A percentile compares a stretch with the other conserved stretches of the same genome.
Conservation (phyloP, 768 basidiomycete species). For the Suillus fuscotomentosus region DNA sequence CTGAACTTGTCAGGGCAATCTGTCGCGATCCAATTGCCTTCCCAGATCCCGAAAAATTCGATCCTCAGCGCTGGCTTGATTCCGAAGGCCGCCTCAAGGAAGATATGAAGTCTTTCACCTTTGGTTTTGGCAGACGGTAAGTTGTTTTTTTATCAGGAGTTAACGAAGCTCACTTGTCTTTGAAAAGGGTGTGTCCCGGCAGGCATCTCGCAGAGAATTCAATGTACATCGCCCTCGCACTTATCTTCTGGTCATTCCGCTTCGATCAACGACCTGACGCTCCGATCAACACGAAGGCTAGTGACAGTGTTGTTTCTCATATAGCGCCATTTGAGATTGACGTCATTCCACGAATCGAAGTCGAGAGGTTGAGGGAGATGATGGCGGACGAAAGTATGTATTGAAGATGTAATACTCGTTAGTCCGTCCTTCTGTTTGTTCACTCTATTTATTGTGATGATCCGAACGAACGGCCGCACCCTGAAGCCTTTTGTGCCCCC, state of each 20-base stretch:
- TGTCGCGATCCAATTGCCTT: constrained; percentile 51
- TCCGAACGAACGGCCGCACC: no score
- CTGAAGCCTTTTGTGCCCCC: no score
- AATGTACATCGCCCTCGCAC: constrained; percentile 58
- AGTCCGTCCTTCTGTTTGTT: neutral
- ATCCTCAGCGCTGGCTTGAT: constrained; percentile 50
- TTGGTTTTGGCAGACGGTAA: constrained; percentile 45
- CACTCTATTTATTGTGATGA: neutral
- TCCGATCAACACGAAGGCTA: constrained; percentile 56
- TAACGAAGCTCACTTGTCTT: neutral
- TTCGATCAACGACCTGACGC: constrained; percentile 43
- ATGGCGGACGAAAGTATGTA: constrained; percentile 6
- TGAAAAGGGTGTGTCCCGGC: constrained; percentile 54
- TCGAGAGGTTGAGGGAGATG: constrained; percentile 13
- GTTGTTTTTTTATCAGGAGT: neutral
- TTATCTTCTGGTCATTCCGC: constrained; percentile 61
- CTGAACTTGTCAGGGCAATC: constrained; percentile 35
- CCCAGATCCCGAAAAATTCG: constrained; percentile 51
- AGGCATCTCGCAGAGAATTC: constrained; percentile 46
- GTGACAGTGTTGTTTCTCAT: constrained; percentile 54
- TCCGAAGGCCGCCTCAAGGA: constrained; percentile 40
- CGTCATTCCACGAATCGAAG: constrained; percentile 46
- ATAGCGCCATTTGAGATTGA: constrained; percentile 54
- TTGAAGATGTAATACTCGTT: neutral
- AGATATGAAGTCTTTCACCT: constrained; percentile 44